Percentiles rank a stretch among this genome's conserved stretches.
Conservation (phyloP, 2,329 filamentous ascomycete species). For the Arthrobotrys pseudoclavata region DNA sequence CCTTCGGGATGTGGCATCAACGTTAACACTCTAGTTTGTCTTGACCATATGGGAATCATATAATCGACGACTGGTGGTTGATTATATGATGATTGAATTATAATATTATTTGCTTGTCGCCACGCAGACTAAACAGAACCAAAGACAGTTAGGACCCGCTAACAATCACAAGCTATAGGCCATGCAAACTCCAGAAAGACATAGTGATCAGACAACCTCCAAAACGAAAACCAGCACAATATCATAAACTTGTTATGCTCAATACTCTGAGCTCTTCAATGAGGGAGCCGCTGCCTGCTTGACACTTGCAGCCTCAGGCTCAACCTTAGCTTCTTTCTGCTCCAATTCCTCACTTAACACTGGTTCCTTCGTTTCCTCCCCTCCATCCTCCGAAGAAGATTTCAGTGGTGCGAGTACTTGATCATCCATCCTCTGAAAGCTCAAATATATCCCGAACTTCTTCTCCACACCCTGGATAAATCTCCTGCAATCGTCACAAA, state of each 20-base stretch:
- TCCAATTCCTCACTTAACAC: not conserved
- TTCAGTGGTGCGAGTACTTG: not conserved
- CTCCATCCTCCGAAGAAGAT: not conserved
- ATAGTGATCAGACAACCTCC: constrained; percentile 1
- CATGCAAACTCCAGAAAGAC: not conserved
- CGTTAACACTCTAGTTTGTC: no score
- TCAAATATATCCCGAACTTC: constrained; percentile 43
- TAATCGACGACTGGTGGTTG: no score
- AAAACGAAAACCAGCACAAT: not conserved
- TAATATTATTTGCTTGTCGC: not conserved
- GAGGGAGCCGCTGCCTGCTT: not conserved
- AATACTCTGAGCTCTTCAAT: no score
- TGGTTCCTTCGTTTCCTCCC: not conserved
- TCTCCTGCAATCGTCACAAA: constrained; percentile 50
- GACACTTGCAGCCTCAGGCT: not conserved
- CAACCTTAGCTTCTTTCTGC: not conserved
- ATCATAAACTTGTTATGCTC: no score
- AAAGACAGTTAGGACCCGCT: not conserved
- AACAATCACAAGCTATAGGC: not conserved
- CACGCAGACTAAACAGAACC: not conserved
- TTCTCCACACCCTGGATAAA: constrained; percentile 39
- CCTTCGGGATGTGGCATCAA: not conserved
- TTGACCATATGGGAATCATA: no score
- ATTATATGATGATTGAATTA: not conserved
- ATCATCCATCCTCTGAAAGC: constrained; percentile 43